Evolutionary conservation across 805 yeast species (phyloP).

Genomic region (Millerozyma acaciae): DNA sequence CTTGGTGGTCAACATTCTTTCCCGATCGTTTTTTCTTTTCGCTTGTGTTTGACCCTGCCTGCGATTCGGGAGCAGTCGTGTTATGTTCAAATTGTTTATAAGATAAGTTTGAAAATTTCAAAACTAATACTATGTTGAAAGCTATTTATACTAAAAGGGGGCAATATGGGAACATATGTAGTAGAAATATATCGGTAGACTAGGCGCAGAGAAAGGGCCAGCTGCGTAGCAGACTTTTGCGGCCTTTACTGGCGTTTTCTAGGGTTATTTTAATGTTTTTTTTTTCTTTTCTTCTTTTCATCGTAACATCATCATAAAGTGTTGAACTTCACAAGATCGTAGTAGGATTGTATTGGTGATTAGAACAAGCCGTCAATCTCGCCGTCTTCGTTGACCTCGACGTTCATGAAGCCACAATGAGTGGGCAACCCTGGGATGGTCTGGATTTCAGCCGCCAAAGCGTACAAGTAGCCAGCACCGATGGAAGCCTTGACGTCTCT

Average conservation of each 20-base stretch:
- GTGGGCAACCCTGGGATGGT: constrained; percentile 87
- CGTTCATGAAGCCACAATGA: constrained; percentile 82
- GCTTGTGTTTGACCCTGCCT: no score
- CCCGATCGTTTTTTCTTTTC: background rate
- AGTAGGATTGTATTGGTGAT: constrained; percentile 1
- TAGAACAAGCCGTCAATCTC: constrained; percentile 78
- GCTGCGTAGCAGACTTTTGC: no score
- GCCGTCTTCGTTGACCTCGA: constrained; percentile 75
- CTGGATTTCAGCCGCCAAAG: constrained; percentile 81
- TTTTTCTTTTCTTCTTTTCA: no score
- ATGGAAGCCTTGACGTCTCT: constrained; percentile 74
- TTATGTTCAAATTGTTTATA: background rate
- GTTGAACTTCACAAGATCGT: constrained; percentile 14
- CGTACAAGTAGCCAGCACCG: constrained; percentile 84
- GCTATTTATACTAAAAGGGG: no score
- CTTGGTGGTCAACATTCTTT: background rate
- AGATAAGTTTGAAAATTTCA: no score
- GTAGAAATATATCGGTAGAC: no score
- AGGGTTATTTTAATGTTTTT: no score
- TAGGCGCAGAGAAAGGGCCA: no score
- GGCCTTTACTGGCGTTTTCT: no score
- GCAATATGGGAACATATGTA: no score
- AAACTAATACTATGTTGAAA: no score
- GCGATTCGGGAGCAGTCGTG: constrained; percentile 1
- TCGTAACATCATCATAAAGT: constrained; percentile 18